These are phyloP conservation scores for Gnaphalium uliginosum DNA, from an alignment of 129 eudicot genomes.

Conservation along the genomic window DNA sequence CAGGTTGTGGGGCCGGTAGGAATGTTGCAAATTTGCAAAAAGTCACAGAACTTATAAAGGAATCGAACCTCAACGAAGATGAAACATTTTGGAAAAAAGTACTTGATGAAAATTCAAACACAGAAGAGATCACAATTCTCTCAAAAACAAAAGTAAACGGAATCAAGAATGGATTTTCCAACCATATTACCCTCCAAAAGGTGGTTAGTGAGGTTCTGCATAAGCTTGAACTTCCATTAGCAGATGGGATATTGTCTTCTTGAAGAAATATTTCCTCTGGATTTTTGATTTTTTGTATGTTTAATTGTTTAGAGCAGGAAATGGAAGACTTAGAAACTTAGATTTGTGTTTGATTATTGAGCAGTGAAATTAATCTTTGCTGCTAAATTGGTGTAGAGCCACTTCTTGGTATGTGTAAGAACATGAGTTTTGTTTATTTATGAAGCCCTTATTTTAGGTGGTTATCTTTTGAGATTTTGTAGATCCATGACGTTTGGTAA, in stretches of 20 bases:
- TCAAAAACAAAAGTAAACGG: conserved; percentile 50
- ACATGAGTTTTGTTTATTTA: conserved; percentile 16
- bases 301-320: conserved; percentile 25
- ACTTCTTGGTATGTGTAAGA: neutral
- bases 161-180: conserved; percentile 30
- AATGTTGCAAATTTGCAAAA: conserved; percentile 68
- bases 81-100: conserved; percentile 59
- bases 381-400: conserved; percentile 23
- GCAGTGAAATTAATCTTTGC: conserved; percentile 24
- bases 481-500: too few species aligned
- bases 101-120: conserved; percentile 33
- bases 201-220: conserved; percentile 61
- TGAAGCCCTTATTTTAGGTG: neutral
- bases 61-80: conserved; percentile 68
- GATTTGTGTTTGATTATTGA: conserved; percentile 23
- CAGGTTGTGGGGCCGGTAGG: conserved; percentile 98
- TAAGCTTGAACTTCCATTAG: conserved; percentile 51
- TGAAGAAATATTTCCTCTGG: conserved; percentile 19
- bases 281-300: conserved; percentile 23
- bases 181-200: conserved; percentile 46
- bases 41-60: conserved; percentile 54
- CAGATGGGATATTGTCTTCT: conserved; percentile 42
- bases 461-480: neutral
- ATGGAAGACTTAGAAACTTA: conserved; percentile 9
- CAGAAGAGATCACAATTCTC: conserved; percentile 51